A percentile compares a stretch with the other conserved stretches of the same genome.
Evolutionary conservation across 1,284 basidiomycete genomes (phyloP).

Genomic region (Malassezia psittaci): DNA sequence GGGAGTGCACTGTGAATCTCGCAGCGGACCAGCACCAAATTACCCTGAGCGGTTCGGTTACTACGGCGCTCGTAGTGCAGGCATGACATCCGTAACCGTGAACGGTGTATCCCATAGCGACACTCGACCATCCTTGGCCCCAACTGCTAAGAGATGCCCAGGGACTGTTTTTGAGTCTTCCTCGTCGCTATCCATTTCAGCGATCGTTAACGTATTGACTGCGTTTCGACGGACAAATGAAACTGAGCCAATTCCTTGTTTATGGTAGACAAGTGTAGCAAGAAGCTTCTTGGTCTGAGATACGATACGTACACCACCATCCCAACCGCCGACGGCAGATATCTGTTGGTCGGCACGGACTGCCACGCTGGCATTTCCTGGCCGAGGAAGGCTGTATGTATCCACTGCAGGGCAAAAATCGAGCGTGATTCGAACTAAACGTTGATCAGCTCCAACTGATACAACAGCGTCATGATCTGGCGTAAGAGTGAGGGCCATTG

Average conservation of each 20-base stretch:
- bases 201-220: background rate
- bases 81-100: slow-evolving; percentile 1
- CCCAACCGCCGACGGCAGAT: slow-evolving; percentile 13
- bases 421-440: background rate
- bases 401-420: background rate
- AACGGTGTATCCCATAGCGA: slow-evolving; percentile 13
- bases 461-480: background rate
- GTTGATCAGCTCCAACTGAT: slow-evolving; percentile 14
- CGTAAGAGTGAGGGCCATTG: background rate
- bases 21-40: background rate
- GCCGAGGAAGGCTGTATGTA: background rate
- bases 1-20: slow-evolving; percentile 1
- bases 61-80: slow-evolving; percentile 3
- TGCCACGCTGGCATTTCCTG: slow-evolving; percentile 11
- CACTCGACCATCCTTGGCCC: slow-evolving; percentile 15
- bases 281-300: background rate
- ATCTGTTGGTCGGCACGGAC: slow-evolving; percentile 2
- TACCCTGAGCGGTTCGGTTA: background rate
- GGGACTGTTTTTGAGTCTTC: background rate
- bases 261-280: slow-evolving; percentile 8
- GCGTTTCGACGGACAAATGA: background rate
- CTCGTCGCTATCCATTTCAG: slow-evolving; percentile 3
- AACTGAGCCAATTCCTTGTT: slow-evolving; percentile 8
- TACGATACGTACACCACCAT: slow-evolving; percentile 1
- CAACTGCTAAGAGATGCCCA: slow-evolving; percentile 3